Evolutionary conservation across 108 stramenopile genomes (phyloP), one percentile per base, ranked within the genome.

Genomic region (Discostella stelligeroides): DNA sequence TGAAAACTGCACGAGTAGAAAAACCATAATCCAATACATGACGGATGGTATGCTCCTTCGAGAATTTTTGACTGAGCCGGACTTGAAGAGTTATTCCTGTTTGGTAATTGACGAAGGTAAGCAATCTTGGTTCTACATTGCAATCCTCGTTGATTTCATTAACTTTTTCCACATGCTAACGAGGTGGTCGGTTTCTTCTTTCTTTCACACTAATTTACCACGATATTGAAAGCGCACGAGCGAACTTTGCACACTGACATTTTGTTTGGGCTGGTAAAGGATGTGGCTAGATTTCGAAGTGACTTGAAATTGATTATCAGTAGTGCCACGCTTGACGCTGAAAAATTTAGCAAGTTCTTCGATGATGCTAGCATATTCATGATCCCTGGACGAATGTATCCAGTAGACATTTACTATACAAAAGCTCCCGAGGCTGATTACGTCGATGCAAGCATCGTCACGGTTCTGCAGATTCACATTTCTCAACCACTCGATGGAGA

Each of bases 381-480:
- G 85, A 97, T 99, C 40, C 98, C 98, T 0, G 97, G 87, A 13
- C 45, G 93, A 41, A 92, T 90, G 88, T 92, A 86, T 72, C 88
- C 89, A 10, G 91, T 96, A 1, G 95, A 96, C 40, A 93, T 98
- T 55, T 88, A 95, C 63, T 98, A 98, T 85, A 99, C 99, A 6
- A 98, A 98, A 75, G 90, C 97, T 7, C 99, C 99, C 18, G 99
- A 99, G 80, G 98, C 99, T 8, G 98, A 99, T 70, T 99, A 99
- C 63, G 94, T 99, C 23, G 99, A 98, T 75, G 99, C 99, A 3
- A 90, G 95, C n/a, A 96, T 99, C 45, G 97, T 99, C 9, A 98
- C 98, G 6, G 90, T 96, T 0, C 68, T 99, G 39, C 99, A 99
- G 76, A 97, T 98, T 58, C 99, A 99, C 70, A 90, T 99, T 42